Evolutionary conservation across 257 asterid species (phyloP), one percentile per base, ranked within the genome.

Genomic region (Avicennia marina): DNA sequence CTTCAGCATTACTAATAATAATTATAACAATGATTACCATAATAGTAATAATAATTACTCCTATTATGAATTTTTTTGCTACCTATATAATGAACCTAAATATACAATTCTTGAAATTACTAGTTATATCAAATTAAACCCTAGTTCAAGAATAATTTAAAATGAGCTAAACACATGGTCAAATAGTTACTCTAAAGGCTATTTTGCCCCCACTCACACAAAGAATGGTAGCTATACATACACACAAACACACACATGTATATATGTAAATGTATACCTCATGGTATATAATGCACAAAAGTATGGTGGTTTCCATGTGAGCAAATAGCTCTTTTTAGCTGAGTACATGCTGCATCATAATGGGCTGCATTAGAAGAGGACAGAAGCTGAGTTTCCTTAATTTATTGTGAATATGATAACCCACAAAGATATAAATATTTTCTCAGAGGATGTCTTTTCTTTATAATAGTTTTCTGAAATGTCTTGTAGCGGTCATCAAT

Each of bases 251-350:
- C n/a, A n/a, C n/a, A n/a, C n/a, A n/a, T n/a, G n/a, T n/a, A n/a
- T n/a, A n/a, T n/a, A n/a, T n/a, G n/a, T n/a, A n/a, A n/a, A n/a
- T n/a, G n/a, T n/a, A n/a, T n/a, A 40, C 16, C 22, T 53, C 1
- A 45, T 43, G n/a, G n/a, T 47, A 33, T 43, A 15, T 8, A 34
- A 17, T 60, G 48, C 56, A 60, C 40, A 54, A 54, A 61, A 40
- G 15, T 61, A 54, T 53, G 76, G 55, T 71, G 69, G 76, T 65
- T 65, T 67, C 65, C 78, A 72, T 72, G 78, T 72, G 74, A 67
- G 64, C 60, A 67, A 67, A 59, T 66, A 72, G 73, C 62, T 66
- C 56, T 59, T 54, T 58, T 58, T 53, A 53, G 67, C 67, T 50
- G 60, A 72, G 38, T 58, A 33, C 58, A 64, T 36, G 58, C 29